These are phyloP conservation scores for Nissolia schottii DNA, from an alignment of 306 rosid species.

Conservation along the genomic window DNA sequence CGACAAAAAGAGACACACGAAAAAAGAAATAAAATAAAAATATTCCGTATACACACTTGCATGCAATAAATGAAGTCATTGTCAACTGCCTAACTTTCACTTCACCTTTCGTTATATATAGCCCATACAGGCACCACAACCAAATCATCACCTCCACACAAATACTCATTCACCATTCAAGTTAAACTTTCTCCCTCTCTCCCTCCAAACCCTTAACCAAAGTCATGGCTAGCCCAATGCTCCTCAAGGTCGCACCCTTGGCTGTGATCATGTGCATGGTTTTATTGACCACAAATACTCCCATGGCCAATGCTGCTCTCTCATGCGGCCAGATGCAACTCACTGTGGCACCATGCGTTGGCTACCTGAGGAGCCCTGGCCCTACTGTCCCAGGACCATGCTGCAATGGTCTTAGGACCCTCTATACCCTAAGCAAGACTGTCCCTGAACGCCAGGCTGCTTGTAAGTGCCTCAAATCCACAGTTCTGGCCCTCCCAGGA, in stretches of 20 bases:
- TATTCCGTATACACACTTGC: too few relatives aligned
- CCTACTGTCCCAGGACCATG: not conserved
- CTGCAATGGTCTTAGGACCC: not conserved
- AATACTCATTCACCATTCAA: not conserved
- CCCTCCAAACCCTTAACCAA: not conserved
- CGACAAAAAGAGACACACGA: too few relatives aligned
- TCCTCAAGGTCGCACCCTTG: not conserved
- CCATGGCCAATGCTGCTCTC: not conserved
- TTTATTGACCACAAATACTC: not conserved
- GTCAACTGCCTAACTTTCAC: not conserved
- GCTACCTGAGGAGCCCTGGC: not conserved
- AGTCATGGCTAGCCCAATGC: slow-evolving; percentile 12
- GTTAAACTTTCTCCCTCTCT: too few relatives aligned
- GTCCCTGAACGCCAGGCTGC: slow-evolving; percentile 5
- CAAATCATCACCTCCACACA: not conserved
- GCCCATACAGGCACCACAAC: not conserved
- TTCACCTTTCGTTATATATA: not conserved
- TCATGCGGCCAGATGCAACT: not conserved
- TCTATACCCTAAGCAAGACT: not conserved
- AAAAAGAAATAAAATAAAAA: too few relatives aligned
- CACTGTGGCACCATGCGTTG: slow-evolving; percentile 7
- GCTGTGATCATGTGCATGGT: slow-evolving; percentile 7
- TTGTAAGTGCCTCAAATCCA: slow-evolving; percentile 16
- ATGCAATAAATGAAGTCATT: too few relatives aligned
- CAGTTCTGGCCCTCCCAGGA: not conserved